phyloP scores from a whole-genome alignment of 768 basidiomycete species.

The Clitopilus passeckerianus region DNA sequence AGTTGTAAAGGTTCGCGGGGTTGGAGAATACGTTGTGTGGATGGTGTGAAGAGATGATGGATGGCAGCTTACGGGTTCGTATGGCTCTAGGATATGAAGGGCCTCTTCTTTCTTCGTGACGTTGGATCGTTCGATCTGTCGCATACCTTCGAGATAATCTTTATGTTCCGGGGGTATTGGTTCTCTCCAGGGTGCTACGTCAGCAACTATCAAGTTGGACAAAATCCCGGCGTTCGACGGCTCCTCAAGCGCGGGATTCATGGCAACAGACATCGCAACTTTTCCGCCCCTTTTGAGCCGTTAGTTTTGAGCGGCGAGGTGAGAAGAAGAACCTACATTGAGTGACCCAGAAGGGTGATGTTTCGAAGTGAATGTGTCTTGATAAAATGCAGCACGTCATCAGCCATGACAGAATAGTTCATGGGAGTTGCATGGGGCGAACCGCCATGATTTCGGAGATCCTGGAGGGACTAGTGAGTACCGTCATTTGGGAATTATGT shows the following conservation, averaged over 20 bases:
- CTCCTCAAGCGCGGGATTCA: conserved; percentile 27
- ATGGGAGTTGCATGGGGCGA: conserved; percentile 70
- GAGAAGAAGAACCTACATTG: conserved; percentile 53
- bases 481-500: no score
- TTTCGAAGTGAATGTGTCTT: conserved; percentile 40
- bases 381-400: conserved; percentile 70
- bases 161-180: conserved; percentile 55
- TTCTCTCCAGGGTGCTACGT: conserved; percentile 65
- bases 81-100: conserved; percentile 49
- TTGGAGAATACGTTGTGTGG: background rate
- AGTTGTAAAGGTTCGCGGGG: background rate
- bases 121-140: conserved; percentile 49
- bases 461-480: background rate
- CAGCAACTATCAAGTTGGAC: conserved; percentile 65
- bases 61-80: conserved; percentile 37
- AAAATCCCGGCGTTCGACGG: conserved; percentile 23
- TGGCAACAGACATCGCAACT: conserved; percentile 64
- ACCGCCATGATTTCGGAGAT: conserved; percentile 79
- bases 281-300: conserved; percentile 68
- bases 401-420: conserved; percentile 70
- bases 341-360: conserved; percentile 78
- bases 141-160: conserved; percentile 64
- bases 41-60: background rate
- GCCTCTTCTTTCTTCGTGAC: conserved; percentile 62
- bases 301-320: background rate